These are phyloP conservation scores for Fusarium sacchari DNA, from an alignment of 2,329 filamentous ascomycete genomes.

Conservation along the genomic window DNA sequence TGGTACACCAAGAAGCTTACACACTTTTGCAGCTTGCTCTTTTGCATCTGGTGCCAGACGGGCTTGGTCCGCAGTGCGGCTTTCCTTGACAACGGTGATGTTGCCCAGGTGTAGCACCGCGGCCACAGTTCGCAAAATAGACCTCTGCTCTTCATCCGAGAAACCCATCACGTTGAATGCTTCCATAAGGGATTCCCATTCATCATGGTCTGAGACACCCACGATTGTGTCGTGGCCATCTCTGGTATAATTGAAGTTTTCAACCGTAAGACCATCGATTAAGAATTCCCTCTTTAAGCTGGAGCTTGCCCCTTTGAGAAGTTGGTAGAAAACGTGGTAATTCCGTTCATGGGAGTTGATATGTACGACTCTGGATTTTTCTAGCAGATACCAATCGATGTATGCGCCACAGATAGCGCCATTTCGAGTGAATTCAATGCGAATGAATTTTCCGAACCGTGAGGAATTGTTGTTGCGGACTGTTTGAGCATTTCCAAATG, in stretches of 20 bases:
- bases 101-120: constrained; percentile 95
- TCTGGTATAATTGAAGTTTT: constrained; percentile 91
- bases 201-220: constrained; percentile 88
- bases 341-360: constrained; percentile 90
- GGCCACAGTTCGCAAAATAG: constrained; percentile 87
- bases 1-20: constrained; percentile 84
- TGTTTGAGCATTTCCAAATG: constrained; percentile 97
- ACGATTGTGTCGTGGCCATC: constrained; percentile 91
- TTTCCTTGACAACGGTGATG: constrained; percentile 89
- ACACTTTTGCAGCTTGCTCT: constrained; percentile 80
- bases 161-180: constrained; percentile 97
- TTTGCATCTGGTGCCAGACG: constrained; percentile 80
- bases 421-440: constrained; percentile 89
- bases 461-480: constrained; percentile 99
- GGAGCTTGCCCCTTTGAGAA: constrained; percentile 83
- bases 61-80: constrained; percentile 89
- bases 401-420: constrained; percentile 95
- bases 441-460: constrained; percentile 97
- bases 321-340: constrained; percentile 97
- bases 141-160: constrained; percentile 81
- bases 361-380: constrained; percentile 96
- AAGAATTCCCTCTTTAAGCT: constrained; percentile 80
- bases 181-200: constrained; percentile 91
- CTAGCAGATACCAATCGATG: constrained; percentile 98
- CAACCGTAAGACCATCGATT: constrained; percentile 77